Evolutionary conservation across 148 eudicot genomes (phyloP).

Genomic region (Hydrangea macrophylla): DNA sequence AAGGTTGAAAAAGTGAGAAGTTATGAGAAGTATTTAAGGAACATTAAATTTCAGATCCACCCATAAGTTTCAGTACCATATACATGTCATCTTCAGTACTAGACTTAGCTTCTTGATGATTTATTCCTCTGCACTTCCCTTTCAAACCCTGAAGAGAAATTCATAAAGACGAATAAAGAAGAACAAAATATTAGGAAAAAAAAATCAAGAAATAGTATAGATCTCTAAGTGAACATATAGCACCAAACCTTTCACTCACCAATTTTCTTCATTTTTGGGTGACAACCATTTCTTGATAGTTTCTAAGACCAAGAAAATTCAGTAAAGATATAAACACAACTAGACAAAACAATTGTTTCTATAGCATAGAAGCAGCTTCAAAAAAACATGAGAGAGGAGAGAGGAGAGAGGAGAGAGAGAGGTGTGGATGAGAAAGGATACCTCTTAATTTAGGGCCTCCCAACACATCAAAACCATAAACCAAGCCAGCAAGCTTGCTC

Average conservation of each 20-base stretch:
- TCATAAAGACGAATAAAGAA: background rate
- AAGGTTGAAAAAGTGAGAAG: slow-evolving; percentile 12
- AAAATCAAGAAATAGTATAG: slow-evolving; percentile 1
- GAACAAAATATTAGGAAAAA: slow-evolving; percentile 9
- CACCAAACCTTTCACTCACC: slow-evolving; percentile 9
- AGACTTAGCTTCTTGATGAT: background rate
- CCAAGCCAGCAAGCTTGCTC: slow-evolving; percentile 30
- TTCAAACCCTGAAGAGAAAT: slow-evolving; percentile 7
- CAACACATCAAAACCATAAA: slow-evolving; percentile 25
- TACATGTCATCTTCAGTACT: background rate
- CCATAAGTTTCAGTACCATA: background rate
- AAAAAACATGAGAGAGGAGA: slow-evolving; percentile 16
- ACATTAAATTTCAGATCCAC: slow-evolving; percentile 6
- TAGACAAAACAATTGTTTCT: slow-evolving; percentile 11
- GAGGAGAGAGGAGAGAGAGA: slow-evolving; percentile 20
- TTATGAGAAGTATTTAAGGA: background rate
- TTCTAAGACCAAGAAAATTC: slow-evolving; percentile 23
- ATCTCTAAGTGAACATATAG: slow-evolving; percentile 2
- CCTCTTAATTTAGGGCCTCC: slow-evolving; percentile 19
- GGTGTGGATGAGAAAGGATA: slow-evolving; percentile 39
- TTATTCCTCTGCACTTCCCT: slow-evolving; percentile 1
- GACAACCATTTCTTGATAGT: slow-evolving; percentile 17
- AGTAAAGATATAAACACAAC: slow-evolving; percentile 21
- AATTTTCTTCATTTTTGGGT: slow-evolving; percentile 19
- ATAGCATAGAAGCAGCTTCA: background rate